Evolutionary conservation across 2,329 filamentous ascomycete genomes (phyloP).

Genomic region (Penicillium sp.): DNA sequence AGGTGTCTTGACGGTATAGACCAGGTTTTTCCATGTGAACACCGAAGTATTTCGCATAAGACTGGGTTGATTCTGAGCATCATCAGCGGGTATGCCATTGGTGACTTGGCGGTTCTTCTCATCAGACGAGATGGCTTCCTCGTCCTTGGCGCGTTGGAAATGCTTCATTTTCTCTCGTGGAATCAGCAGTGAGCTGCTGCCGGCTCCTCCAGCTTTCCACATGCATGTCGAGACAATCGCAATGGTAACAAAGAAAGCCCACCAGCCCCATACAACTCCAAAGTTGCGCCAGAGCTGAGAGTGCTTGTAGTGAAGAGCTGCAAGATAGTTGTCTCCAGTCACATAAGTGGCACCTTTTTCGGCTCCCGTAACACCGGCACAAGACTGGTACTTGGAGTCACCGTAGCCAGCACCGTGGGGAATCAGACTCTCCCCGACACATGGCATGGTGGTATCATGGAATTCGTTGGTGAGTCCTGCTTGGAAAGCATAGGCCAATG

Average conservation of each 20-base stretch:
- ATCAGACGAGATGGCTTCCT: conserved; percentile 17
- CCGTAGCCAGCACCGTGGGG: conserved; percentile 35
- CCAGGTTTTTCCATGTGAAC: conserved; percentile 74
- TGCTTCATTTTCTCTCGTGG: conserved; percentile 63
- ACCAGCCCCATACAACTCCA: conserved; percentile 64
- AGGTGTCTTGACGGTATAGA: conserved; percentile 66
- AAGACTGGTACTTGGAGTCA: conserved; percentile 24
- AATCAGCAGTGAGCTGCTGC: conserved; percentile 58
- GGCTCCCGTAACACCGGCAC: conserved; percentile 60
- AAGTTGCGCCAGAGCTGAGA: conserved; percentile 61
- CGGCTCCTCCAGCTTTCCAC: conserved; percentile 57
- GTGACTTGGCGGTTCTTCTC: not conserved
- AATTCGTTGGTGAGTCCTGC: conserved; percentile 40
- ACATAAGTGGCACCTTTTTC: conserved; percentile 51
- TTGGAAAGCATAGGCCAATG: conserved; percentile 40
- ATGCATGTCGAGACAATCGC: conserved; percentile 59
- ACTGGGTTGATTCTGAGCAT: conserved; percentile 30
- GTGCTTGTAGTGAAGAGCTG: conserved; percentile 55
- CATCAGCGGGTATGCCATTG: conserved; percentile 4
- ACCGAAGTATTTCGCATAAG: conserved; percentile 65
- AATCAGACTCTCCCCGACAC: conserved; percentile 36
- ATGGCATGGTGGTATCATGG: conserved; percentile 36
- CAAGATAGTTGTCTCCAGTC: conserved; percentile 59
- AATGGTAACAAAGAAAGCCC: conserved; percentile 58
- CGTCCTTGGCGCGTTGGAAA: conserved; percentile 32